Base-by-base conservation (phyloP, 345 rosid genomes). In the Lepidium africanum region DNA sequence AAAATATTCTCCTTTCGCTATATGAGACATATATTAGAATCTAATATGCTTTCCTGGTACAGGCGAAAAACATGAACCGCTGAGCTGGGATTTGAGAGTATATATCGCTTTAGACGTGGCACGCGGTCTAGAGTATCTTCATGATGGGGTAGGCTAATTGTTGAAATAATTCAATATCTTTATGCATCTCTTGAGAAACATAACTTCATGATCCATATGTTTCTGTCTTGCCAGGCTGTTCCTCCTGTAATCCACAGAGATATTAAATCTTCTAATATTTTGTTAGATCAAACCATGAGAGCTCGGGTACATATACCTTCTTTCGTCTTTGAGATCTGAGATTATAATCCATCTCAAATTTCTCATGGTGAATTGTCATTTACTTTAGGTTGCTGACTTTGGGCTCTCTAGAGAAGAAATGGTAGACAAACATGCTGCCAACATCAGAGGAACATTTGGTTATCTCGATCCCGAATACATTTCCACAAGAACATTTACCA, bases 351-450 rank as follows among this genome's bases (percentile, higher is more conserved):
- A 7, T 52, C 30, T 77, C 61, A 30, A 45, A 53, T 41, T 32
- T 14, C 50, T 67, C 16, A 67, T 4, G 6, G 2, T 45, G 30
- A 4, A 37, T 1, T 9, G 19, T 14, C 23, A 46, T 43, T 77
- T 53, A 33, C 49, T 70, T 57, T 59, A 94, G 99, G 97, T 94
- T 13, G 95, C 99, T 72, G 99, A 94, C 79, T 91, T 94, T 74
- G 99, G 99, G 32, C 96, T 94, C 47, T 94, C 99, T 52, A 87
- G 97, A 78, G 99, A 91, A 83, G 99, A 91, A 79, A 84, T 83
- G 91, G 89, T 85, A 17, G 86, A 89, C 62, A 82, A 77, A 60
- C 85, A 89, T 41, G 92, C 85, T 5, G 99, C 87, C 25, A 85
- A 91, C 59, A 56, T 95, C 52, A 76, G 90, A 42, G 99, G 99